These are phyloP conservation scores for Rhynchospora tenuis DNA, from an alignment of 176 grass and related monocot species.

Conservation along the genomic window DNA sequence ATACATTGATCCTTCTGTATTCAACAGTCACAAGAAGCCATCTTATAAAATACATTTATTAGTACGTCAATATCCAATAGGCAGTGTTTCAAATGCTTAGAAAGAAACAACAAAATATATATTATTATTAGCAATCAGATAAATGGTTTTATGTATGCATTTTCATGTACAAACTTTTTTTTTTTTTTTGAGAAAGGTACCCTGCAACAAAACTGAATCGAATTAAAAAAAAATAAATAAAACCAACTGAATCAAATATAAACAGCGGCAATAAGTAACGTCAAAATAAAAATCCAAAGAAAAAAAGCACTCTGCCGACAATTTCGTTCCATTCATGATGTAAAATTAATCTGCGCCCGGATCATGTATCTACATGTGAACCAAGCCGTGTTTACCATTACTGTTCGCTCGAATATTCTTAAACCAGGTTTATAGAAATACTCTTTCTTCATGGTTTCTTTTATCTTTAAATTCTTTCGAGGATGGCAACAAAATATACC, in stretches of 20 bases:
- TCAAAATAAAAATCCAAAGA: background rate
- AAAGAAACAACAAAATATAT: background rate
- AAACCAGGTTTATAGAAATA: background rate
- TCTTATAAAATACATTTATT: background rate
- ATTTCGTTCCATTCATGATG: background rate
- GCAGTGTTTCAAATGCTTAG: background rate
- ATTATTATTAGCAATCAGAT: background rate
- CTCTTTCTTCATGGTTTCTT: background rate
- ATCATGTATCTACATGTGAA: background rate
- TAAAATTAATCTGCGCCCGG: background rate
- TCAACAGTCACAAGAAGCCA: background rate
- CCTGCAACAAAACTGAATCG: background rate
- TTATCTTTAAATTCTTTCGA: background rate
- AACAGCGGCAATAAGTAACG: background rate
- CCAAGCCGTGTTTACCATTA: background rate
- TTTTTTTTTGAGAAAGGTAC: too few relatives aligned
- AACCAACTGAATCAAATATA: too few relatives aligned
- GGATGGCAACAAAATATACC: background rate
- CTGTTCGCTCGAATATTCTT: background rate
- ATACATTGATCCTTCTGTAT: background rate
- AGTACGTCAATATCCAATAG: background rate
- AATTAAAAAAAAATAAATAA: background rate
- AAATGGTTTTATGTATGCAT: background rate
- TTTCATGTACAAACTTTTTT: background rate
- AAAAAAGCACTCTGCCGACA: conserved; percentile 6